Evolutionary conservation across 164 flowering plant species (phyloP).

Genomic region (Vitis rotundifolia): DNA sequence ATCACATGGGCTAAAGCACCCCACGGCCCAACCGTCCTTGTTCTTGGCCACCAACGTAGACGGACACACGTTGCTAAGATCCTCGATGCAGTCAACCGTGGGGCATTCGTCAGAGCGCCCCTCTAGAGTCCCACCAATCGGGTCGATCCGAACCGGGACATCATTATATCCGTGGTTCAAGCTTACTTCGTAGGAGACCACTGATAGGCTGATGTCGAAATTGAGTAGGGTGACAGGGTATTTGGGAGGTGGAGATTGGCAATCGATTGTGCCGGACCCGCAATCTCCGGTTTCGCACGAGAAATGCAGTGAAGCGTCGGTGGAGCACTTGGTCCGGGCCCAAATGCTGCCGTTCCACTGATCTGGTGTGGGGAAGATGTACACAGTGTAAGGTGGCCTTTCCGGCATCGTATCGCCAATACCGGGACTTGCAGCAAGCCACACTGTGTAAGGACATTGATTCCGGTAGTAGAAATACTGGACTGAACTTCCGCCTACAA

Average conservation of each 20-base stretch:
- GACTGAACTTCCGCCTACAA: too few species aligned
- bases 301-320: not conserved
- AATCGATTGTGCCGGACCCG: conserved; percentile 7
- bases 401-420: not conserved
- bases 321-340: conserved; percentile 8
- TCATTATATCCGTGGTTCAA: conserved; percentile 13
- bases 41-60: conserved; percentile 15
- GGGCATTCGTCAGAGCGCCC: not conserved
- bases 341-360: conserved; percentile 15
- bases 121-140: not conserved
- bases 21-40: conserved; percentile 16
- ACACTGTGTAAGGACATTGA: conserved; percentile 1
- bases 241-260: not conserved
- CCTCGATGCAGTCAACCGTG: not conserved
- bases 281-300: conserved; percentile 19
- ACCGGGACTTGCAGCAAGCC: conserved; percentile 6
- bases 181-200: conserved; percentile 13
- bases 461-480: conserved; percentile 3
- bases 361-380: conserved; percentile 7
- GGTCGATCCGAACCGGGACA: not conserved
- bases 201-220: not conserved
- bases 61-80: conserved; percentile 18
- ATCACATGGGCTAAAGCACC: conserved; percentile 10
- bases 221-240: conserved; percentile 9
- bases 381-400: not conserved